Evolutionary conservation across 1,284 basidiomycete genomes (phyloP).

Genomic region (Trametes pubescens): DNA sequence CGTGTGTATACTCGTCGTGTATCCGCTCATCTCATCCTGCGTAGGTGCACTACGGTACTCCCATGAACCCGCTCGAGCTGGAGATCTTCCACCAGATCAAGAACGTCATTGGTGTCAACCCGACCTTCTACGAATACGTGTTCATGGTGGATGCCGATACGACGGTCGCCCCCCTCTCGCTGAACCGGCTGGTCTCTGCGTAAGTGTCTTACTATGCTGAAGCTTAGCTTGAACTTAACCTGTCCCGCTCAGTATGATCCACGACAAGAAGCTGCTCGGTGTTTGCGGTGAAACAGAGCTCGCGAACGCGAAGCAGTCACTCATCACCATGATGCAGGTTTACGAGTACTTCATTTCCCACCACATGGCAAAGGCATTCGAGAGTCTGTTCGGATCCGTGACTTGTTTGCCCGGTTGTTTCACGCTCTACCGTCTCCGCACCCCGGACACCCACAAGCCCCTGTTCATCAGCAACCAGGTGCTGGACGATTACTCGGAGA

Average conservation of each 20-base stretch:
- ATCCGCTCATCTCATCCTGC: conserved; percentile 9
- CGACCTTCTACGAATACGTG: conserved; percentile 97
- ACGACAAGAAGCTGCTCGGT: conserved; percentile 93
- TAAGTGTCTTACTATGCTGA: conserved; percentile 50
- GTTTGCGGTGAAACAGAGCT: conserved; percentile 95
- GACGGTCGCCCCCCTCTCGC: conserved; percentile 83
- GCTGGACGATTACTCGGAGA: conserved; percentile 94
- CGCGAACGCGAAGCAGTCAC: conserved; percentile 90
- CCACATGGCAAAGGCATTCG: conserved; percentile 98
- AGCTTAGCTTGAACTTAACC: neutral
- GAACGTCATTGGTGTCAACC: conserved; percentile 99
- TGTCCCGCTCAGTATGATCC: conserved; percentile 73
- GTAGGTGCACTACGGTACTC: conserved; percentile 94
- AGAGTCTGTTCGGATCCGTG: conserved; percentile 95
- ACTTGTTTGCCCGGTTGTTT: conserved; percentile 99
- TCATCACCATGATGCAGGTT: conserved; percentile 99
- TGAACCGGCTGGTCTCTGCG: conserved; percentile 93
- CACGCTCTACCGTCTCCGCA: conserved; percentile 92
- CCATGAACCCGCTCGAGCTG: conserved; percentile 96
- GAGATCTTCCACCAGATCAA: conserved; percentile 99
- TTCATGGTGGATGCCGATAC: conserved; percentile 99
- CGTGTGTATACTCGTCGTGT: too few relatives aligned
- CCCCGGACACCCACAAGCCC: conserved; percentile 92
- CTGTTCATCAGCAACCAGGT: conserved; percentile 90
- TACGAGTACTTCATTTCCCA: conserved; percentile 98